Conservation (phyloP, 1,284 basidiomycete genomes). For the Somion occarium region DNA sequence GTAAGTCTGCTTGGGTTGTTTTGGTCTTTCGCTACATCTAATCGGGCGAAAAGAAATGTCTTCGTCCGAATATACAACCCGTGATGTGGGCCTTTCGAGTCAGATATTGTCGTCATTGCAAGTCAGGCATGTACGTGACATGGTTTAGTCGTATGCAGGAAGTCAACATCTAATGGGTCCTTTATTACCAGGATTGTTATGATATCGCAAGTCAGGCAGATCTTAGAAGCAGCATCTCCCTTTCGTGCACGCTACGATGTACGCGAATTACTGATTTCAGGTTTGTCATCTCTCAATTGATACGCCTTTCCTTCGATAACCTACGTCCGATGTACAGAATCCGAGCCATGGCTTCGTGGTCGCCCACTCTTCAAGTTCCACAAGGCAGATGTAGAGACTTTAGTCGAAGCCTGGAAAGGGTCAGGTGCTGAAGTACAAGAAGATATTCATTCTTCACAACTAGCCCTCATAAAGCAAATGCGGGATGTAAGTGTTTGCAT, state of each 20-base stretch:
- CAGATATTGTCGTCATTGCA: not conserved
- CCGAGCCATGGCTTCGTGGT: not conserved
- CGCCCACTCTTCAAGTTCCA: too few relatives aligned
- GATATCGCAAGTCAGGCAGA: not conserved
- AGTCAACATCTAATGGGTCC: not conserved
- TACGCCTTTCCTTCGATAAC: not conserved
- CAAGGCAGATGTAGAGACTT: not conserved
- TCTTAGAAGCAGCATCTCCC: not conserved
- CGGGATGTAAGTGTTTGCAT: not conserved
- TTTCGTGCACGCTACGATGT: not conserved
- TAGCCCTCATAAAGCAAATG: not conserved
- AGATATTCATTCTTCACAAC: not conserved
- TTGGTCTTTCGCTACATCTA: not conserved
- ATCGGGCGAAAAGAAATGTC: not conserved
- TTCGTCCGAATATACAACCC: not conserved
- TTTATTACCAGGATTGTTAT: not conserved
- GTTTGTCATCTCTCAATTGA: too few relatives aligned
- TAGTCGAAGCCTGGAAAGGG: not conserved
- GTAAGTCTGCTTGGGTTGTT: not conserved
- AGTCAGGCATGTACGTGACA: not conserved
- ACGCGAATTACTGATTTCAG: not conserved
- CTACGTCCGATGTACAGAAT: not conserved
- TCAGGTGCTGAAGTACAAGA: not conserved
- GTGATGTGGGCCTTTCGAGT: not conserved
- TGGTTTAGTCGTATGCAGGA: not conserved